These are phyloP conservation scores for Eutrema japonicum DNA, from an alignment of 345 rosid species.

Conservation along the genomic window DNA sequence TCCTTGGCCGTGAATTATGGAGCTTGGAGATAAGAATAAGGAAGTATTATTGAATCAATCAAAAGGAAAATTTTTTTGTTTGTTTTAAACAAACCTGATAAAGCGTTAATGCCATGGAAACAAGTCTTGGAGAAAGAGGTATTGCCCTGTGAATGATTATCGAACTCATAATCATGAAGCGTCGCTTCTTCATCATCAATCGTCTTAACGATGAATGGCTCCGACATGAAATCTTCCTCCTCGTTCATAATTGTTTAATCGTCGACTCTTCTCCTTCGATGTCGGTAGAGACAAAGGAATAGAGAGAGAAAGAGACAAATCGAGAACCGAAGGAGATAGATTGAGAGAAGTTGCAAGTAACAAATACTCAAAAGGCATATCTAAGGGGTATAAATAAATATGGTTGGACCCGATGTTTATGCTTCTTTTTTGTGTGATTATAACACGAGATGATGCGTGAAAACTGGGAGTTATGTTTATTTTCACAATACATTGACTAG, in stretches of 20 bases:
- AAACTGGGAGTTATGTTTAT: no score
- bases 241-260: conserved; percentile 31
- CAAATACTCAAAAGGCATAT: neutral
- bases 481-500: no score
- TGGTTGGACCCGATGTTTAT: neutral
- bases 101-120: conserved; percentile 68
- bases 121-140: conserved; percentile 60
- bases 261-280: conserved; percentile 16
- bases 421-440: neutral
- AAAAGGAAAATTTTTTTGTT: neutral
- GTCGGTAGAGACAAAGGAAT: conserved; percentile 9
- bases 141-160: conserved; percentile 33
- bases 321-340: conserved; percentile 17
- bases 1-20: conserved; percentile 18
- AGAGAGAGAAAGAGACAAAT: conserved; percentile 8
- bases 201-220: conserved; percentile 42
- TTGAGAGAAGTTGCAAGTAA: neutral
- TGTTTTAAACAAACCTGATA: conserved; percentile 55
- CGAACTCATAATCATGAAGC: conserved; percentile 1
- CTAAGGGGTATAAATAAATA: neutral
- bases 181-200: conserved; percentile 46
- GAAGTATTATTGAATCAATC: conserved; percentile 4
- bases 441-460: neutral
- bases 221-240: conserved; percentile 25
- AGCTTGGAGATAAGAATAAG: conserved; percentile 26